Conservation (phyloP, 2,329 filamentous ascomycete genomes). For the Fusarium keratoplasticum region DNA sequence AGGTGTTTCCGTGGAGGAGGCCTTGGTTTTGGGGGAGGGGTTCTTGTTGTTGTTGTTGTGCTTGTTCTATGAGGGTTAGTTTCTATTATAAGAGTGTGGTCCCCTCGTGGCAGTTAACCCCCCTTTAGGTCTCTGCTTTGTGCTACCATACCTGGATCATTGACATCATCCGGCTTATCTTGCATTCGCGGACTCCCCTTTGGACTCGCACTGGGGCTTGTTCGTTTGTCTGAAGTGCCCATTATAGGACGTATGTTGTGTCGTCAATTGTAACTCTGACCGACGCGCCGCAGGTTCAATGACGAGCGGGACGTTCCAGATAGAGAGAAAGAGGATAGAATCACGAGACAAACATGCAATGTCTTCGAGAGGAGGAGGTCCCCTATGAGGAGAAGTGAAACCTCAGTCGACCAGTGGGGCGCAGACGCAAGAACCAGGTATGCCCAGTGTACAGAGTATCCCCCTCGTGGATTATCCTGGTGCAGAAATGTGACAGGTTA, state of each 20-base stretch:
- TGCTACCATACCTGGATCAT: constrained; percentile 24
- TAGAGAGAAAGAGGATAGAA: not conserved
- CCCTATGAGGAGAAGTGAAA: not conserved
- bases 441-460: not conserved
- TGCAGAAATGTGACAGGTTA: constrained; percentile 28
- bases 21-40: constrained; percentile 23
- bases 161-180: not conserved
- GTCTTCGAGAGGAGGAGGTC: not conserved
- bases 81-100: not conserved
- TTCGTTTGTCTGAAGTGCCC: not conserved
- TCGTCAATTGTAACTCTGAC: not conserved
- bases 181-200: not conserved
- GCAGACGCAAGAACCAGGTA: not conserved
- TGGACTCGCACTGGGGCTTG: constrained; percentile 3
- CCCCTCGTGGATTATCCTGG: not conserved
- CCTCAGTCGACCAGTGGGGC: not conserved
- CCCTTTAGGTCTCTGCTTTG: not conserved
- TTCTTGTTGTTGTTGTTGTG: not conserved
- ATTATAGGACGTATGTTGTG: no score
- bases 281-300: not conserved
- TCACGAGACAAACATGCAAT: constrained; percentile 2
- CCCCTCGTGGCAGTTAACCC: not conserved
- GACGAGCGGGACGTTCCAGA: not conserved
- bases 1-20: constrained; percentile 45
- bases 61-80: constrained; percentile 3